Base-by-base conservation (phyloP, 1,139 yeast species). In the Hyphopichia fennica region DNA sequence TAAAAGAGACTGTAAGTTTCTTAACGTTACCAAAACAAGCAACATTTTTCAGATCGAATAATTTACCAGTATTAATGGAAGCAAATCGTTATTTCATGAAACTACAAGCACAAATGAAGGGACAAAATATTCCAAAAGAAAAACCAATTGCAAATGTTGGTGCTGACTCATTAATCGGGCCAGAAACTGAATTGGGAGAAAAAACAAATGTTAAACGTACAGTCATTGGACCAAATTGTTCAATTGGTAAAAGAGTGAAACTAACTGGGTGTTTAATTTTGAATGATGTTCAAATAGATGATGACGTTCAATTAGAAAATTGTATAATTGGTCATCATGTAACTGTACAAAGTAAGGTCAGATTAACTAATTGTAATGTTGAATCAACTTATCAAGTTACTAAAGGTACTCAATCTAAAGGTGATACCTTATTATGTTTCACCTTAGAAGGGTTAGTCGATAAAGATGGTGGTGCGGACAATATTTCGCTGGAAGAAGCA, bases 271-370 rank as follows among this genome's bases (percentile, higher is more conserved):
- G 91, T 54, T 81, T 95, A 20, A 59, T 95, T 10, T 70, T 90
- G 45, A 86, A 87, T 55, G 79, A 81, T 39, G 95, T 83, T 25
- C 67, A 65, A 1, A 69, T 95, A 35, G 96, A 81, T 39, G 96
- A 93, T 60, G 97, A 88, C 50, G 85, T 79, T n/a, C 81, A 73
- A 40, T 68, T 95, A 49, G 99, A 95, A 62, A 93, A 91, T 65
- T 90, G 96, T 64, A 83, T 93, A 22, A 69, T 95, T 45, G 99
- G 99, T 19, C 71, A 73, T 38, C 71, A 72, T 38, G 93, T 83
- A 2, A 66, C 68, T 15, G 75, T 95, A 35, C 83, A 79, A 23
- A 55, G 71, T 44, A 85, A 84, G 58, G 67, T 78, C 36, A 80
- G 76, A 55, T 74, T 89, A 51, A 79, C 81, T 11, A 84, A 85